A percentile compares a stretch with the other conserved stretches of the same genome.
These are phyloP conservation scores for Mallotus repandus DNA, from an alignment of 441 rosid species.

Conservation along the genomic window DNA sequence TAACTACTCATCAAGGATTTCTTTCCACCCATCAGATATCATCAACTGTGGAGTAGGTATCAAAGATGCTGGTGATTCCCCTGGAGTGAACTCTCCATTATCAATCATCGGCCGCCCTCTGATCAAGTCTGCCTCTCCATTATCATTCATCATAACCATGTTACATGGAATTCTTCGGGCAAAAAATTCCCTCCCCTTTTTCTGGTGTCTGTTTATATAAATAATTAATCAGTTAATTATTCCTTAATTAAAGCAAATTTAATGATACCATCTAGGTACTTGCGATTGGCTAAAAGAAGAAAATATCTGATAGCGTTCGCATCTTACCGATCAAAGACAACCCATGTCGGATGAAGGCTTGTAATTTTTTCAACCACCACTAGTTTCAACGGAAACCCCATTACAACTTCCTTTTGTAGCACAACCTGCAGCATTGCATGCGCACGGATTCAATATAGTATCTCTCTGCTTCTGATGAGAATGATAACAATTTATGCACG, in stretches of 20 bases:
- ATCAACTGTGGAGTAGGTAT: slow-evolving; percentile 36
- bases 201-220: slow-evolving; percentile 34
- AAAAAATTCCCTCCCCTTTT: slow-evolving; percentile 38
- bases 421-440: slow-evolving; percentile 29
- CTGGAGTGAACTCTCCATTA: slow-evolving; percentile 20
- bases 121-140: slow-evolving; percentile 39
- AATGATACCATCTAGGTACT: too few species aligned
- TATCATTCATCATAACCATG: slow-evolving; percentile 44
- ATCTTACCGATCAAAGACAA: slow-evolving; percentile 40
- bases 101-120: slow-evolving; percentile 30
- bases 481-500: too few species aligned
- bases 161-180: slow-evolving; percentile 38
- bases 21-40: slow-evolving; percentile 30
- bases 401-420: slow-evolving; percentile 43
- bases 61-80: slow-evolving; percentile 30
- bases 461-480: not conserved
- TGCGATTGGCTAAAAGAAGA: too few species aligned
- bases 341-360: slow-evolving; percentile 50
- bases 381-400: slow-evolving; percentile 45
- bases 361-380: slow-evolving; percentile 36
- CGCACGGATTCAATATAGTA: not conserved
- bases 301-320: too few species aligned
- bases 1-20: slow-evolving; percentile 18
- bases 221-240: not conserved
- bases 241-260: too few species aligned